phyloP scores from a whole-genome alignment of 2,329 filamentous ascomycete species.

The Aspergillus quadricinctus region DNA sequence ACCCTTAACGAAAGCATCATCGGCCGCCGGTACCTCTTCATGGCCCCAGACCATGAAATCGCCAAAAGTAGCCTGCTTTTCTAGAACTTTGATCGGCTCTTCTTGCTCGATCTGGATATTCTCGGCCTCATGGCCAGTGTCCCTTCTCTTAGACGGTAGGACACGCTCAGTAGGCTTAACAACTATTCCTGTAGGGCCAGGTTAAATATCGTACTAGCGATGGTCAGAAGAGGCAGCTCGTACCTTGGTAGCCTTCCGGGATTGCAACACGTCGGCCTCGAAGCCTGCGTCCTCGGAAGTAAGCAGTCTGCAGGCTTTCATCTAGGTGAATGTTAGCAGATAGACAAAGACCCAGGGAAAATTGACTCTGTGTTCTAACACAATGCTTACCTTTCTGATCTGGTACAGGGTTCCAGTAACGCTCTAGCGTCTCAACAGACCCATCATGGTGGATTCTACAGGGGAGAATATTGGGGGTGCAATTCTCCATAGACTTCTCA shows the following conservation, averaged over 20 bases:
- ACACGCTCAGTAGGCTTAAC: conserved; percentile 46
- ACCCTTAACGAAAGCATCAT: conserved; percentile 68
- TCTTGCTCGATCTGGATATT: conserved; percentile 43
- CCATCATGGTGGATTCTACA: conserved; percentile 78
- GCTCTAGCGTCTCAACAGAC: conserved; percentile 56
- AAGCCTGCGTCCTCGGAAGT: conserved; percentile 78
- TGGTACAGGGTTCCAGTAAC: conserved; percentile 65
- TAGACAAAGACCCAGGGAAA: background rate
- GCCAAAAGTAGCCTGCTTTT: conserved; percentile 65
- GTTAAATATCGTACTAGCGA: background rate
- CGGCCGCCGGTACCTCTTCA: conserved; percentile 59
- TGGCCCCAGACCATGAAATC: conserved; percentile 81
- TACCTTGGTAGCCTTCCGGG: conserved; percentile 65
- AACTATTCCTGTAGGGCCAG: conserved; percentile 49
- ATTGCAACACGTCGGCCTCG: conserved; percentile 62
- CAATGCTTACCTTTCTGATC: conserved; percentile 38
- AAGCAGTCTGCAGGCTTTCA: conserved; percentile 48
- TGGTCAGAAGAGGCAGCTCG: background rate
- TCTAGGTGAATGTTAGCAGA: conserved; percentile 11
- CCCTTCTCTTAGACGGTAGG: conserved; percentile 21
- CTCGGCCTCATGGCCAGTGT: conserved; percentile 41
- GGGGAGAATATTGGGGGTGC: conserved; percentile 69
- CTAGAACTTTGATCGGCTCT: conserved; percentile 54
- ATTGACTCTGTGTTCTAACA: background rate
- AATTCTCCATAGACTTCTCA: conserved; percentile 29